phyloP scores from a whole-genome alignment of 1,139 yeast species.

The Suhomyces taliae region DNA sequence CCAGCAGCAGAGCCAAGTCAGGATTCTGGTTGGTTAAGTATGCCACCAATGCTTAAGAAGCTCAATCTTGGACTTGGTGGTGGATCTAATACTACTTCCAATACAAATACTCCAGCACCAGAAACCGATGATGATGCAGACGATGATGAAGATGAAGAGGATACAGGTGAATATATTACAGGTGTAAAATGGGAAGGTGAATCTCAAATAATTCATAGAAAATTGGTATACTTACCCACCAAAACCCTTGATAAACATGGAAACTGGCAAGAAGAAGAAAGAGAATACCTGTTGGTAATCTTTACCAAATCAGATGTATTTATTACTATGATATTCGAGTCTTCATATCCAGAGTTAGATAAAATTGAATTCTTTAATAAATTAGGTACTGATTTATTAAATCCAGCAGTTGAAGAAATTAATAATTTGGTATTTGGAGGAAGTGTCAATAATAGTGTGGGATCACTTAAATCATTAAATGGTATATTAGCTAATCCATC shows the following conservation, averaged over 20 bases:
- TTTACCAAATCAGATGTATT: conserved; percentile 25
- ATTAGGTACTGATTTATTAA: conserved; percentile 18
- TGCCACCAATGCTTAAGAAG: conserved; percentile 25
- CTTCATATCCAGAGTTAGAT: conserved; percentile 26
- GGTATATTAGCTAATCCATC: conserved; percentile 12
- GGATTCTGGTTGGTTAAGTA: conserved; percentile 23
- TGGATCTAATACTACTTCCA: background rate
- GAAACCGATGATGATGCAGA: conserved; percentile 10
- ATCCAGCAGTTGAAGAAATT: conserved; percentile 29
- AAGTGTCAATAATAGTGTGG: conserved; percentile 29
- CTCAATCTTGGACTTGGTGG: conserved; percentile 1
- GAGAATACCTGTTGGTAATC: conserved; percentile 36
- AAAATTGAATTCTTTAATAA: conserved; percentile 23
- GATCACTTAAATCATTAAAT: conserved; percentile 32
- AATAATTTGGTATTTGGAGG: conserved; percentile 17
- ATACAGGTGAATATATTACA: conserved; percentile 26
- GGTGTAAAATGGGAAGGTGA: conserved; percentile 22
- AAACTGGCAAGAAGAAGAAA: conserved; percentile 4
- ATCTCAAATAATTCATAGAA: conserved; percentile 15
- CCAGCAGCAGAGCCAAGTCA: background rate
- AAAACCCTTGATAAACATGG: conserved; percentile 7
- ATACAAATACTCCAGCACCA: background rate
- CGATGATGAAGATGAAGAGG: conserved; percentile 19
- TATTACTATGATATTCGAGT: conserved; percentile 33
- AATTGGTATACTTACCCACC: conserved; percentile 30